A percentile compares a stretch with the other conserved stretches of the same genome.
Evolutionary conservation across 345 rosid genomes (phyloP).

Genomic region (Jatropha curcas): DNA sequence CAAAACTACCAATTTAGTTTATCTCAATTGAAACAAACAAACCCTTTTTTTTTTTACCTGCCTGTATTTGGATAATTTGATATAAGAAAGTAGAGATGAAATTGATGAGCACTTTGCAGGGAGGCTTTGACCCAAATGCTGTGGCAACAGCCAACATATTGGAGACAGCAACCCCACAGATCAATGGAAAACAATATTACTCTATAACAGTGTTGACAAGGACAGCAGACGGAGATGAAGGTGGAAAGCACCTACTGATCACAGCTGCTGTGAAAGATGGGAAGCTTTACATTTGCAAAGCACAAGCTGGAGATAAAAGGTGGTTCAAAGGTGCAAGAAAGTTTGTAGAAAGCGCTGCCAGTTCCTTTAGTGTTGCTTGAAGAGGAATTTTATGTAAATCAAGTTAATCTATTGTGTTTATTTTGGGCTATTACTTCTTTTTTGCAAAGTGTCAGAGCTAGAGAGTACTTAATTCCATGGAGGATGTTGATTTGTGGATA

Average conservation of each 20-base stretch:
- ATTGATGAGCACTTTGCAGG: constrained; percentile 48
- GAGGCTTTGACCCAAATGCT: constrained; percentile 66
- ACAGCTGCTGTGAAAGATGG: constrained; percentile 73
- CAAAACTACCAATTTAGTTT: too few relatives aligned
- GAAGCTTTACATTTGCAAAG: constrained; percentile 86
- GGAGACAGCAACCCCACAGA: constrained; percentile 44
- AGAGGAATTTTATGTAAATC: too few relatives aligned
- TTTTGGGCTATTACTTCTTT: too few relatives aligned
- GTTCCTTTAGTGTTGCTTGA: constrained; percentile 82
- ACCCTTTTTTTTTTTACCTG: too few relatives aligned
- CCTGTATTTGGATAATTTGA: too few relatives aligned
- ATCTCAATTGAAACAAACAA: too few relatives aligned
- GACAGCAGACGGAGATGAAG: constrained; percentile 99
- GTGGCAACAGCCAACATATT: constrained; percentile 90
- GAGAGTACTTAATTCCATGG: too few relatives aligned
- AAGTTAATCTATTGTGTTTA: too few relatives aligned
- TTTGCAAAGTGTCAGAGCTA: too few relatives aligned
- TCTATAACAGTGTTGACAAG: constrained; percentile 71
- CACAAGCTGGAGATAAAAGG: constrained; percentile 97
- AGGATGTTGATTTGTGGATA: too few relatives aligned
- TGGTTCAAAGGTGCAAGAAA: constrained; percentile 94
- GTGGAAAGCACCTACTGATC: constrained; percentile 85
- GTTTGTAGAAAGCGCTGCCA: constrained; percentile 64
- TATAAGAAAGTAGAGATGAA: neutral
- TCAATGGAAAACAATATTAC: constrained; percentile 61